Evolutionary conservation across 2,329 filamentous ascomycete species (phyloP).

Genomic region (Colletotrichum horii): DNA sequence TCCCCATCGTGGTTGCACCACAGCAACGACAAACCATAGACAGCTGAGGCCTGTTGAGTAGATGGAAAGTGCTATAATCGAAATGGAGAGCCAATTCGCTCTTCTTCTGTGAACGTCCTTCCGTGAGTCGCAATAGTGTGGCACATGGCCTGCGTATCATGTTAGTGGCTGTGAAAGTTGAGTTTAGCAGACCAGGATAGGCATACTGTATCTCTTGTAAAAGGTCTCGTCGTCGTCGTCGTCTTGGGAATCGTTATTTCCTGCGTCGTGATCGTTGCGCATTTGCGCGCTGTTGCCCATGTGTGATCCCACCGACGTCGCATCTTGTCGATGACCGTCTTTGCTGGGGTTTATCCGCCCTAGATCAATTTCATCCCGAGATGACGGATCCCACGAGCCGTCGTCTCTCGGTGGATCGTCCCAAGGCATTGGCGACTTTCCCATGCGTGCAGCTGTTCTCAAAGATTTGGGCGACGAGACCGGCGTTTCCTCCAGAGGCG

Average conservation of each 20-base stretch:
- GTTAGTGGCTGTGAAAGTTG: background rate
- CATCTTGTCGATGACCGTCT: background rate
- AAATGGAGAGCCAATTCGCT: constrained; percentile 54
- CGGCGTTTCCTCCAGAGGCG: background rate
- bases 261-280: background rate
- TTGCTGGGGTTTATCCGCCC: background rate
- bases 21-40: constrained; percentile 68
- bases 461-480: background rate
- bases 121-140: constrained; percentile 36
- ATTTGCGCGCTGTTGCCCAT: background rate
- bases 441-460: background rate
- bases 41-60: constrained; percentile 70
- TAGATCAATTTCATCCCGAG: background rate
- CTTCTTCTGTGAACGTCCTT: constrained; percentile 34
- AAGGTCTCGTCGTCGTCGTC: constrained; percentile 33
- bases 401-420: constrained; percentile 7
- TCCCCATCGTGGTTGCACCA: constrained; percentile 68
- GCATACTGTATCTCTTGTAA: constrained; percentile 35
- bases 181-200: background rate
- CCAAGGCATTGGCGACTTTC: constrained; percentile 5
- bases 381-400: background rate
- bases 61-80: constrained; percentile 54
- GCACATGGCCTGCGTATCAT: constrained; percentile 26
- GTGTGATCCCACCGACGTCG: background rate
- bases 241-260: constrained; percentile 3